Evolutionary conservation across 495 filamentous ascomycete genomes (phyloP), one percentile per base, ranked within the genome.

Genomic region (Podospora didyma): DNA sequence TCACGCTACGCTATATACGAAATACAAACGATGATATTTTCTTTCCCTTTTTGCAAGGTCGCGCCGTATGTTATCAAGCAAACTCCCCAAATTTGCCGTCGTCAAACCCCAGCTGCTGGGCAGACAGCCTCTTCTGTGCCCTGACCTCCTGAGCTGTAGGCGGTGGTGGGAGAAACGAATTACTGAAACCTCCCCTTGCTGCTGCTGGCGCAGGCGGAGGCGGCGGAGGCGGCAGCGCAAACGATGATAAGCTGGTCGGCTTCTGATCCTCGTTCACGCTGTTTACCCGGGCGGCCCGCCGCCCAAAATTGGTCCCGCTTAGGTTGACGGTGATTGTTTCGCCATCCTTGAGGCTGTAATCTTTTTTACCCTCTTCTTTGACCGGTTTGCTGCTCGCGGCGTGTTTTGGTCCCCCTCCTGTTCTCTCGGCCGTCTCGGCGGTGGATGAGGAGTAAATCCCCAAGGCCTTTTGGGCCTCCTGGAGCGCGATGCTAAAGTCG

Each of bases 321-420:
- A 92, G 72, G 67, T 88, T 89, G 46, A 94, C 83, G 39, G 84
- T 88, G 50, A 94, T 93, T 2, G 87, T 93, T 76, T 94, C 86
- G 10, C 89, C 89, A 56, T 90, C 88, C 72, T 93, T 93, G 46
- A 94, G 63, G 54, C 85, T 88, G 59, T 86, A 89, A 66, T 92
- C 89, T 53, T 77, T 79, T 72, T 86, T 88, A 58, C 74, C 75
- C 57, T 77, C 77, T 46, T 72, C 63, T 22, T 51, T 51, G 26
- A 54, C 56, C 52, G 64, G 3, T 7, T 14, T 14, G 1, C 56
- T 37, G 64, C 60, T 53, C 65, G 66, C 37, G 41, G 51, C 53
- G 21, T 23, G 49, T 62, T 63, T 59, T 3, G 21, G 6, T 26
- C 5, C 4, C 6, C 10, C 19, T 2, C 0, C 10, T 3, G 20